Evolutionary conservation across 1,139 yeast species (phyloP), one percentile per base, ranked within the genome.

Genomic region (Blastobotrys persicus): DNA sequence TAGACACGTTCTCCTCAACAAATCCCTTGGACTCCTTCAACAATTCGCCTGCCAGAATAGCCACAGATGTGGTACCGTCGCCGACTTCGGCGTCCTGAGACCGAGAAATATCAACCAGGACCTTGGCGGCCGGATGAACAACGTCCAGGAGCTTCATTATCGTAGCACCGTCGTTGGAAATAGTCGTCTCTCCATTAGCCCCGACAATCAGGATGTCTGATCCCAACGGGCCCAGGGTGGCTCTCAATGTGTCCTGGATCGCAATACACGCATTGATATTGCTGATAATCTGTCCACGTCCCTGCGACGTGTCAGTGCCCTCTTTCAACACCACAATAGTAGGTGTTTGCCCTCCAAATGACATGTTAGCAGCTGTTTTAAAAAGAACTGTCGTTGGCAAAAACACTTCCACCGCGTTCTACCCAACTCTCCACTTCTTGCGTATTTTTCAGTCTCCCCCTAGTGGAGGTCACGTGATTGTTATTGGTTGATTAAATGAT

Each of bases 11-110:
- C 69, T 92, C 98, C 69, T 92, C 98, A 55, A 92, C 88, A 64
- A 91, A 92, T 33, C 79, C 71, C 66, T 88, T 89, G 59, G 94
- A 83, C 68, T 92, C 98, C 66, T 88, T 88, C 70, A 92, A 78
- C 56, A 92, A 78, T 70, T 92, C 98, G 50, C 98, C 97, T 1
- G 98, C 98, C 57, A 92, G 71, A 43, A 92, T 78, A 0, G 98
- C 88, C 12, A 94, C 98, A 38, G 96, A 84, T 0, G 98, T 92
- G 38, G 99, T 92, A 58, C 99, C 99, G 69, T 92, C 99, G 55
- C 99, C 99, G 51, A 92, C 98, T 70, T 92, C 99, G 18, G 97
- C 96, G 70, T 92, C 99, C 71, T 92, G 99, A 1, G 98, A 84
- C 64, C 96, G 80, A 12, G 97, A 88, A 53, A 92, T 88, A 67